A percentile compares a stretch with the other conserved stretches of the same genome.
These are phyloP conservation scores for Metschnikowia noctiluminum DNA, from an alignment of 805 yeast genomes.

Conservation along the genomic window DNA sequence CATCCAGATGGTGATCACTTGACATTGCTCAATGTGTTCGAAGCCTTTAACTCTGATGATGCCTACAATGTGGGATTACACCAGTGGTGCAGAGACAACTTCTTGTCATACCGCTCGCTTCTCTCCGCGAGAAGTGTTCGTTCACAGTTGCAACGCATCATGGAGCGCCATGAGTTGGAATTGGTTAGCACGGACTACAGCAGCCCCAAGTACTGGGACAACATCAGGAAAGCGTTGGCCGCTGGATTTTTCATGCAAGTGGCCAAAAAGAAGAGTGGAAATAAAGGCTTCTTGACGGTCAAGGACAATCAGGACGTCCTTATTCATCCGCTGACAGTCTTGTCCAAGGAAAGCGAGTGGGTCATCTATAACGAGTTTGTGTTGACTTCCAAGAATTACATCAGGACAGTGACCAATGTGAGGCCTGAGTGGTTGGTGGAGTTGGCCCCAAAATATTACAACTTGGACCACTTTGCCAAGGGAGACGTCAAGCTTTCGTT, in stretches of 20 bases:
- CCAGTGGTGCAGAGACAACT: constrained; percentile 92
- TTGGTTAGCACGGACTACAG: constrained; percentile 62
- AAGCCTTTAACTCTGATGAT: constrained; percentile 76
- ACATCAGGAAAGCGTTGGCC: constrained; percentile 79
- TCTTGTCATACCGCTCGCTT: constrained; percentile 77
- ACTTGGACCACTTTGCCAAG: constrained; percentile 56
- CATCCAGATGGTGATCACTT: constrained; percentile 95
- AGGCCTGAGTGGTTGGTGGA: constrained; percentile 92
- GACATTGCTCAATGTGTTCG: constrained; percentile 82
- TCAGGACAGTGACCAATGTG: constrained; percentile 87
- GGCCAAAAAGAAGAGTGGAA: constrained; percentile 82
- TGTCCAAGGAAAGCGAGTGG: constrained; percentile 90
- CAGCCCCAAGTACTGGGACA: constrained; percentile 61
- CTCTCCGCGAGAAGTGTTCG: constrained; percentile 86
- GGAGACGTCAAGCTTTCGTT: constrained; percentile 72
- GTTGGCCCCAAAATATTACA: constrained; percentile 69
- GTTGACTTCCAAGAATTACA: constrained; percentile 86
- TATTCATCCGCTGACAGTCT: constrained; percentile 88
- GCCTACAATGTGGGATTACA: constrained; percentile 61
- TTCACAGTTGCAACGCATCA: constrained; percentile 73
- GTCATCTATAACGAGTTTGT: constrained; percentile 94
- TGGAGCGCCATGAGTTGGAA: constrained; percentile 78
- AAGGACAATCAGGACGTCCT: constrained; percentile 95
- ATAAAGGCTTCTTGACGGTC: constrained; percentile 79
- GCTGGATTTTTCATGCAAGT: constrained; percentile 99